A percentile compares a stretch with the other conserved stretches of the same genome.
Evolutionary conservation across 345 rosid species (phyloP).

Genomic region (Brassica incana): DNA sequence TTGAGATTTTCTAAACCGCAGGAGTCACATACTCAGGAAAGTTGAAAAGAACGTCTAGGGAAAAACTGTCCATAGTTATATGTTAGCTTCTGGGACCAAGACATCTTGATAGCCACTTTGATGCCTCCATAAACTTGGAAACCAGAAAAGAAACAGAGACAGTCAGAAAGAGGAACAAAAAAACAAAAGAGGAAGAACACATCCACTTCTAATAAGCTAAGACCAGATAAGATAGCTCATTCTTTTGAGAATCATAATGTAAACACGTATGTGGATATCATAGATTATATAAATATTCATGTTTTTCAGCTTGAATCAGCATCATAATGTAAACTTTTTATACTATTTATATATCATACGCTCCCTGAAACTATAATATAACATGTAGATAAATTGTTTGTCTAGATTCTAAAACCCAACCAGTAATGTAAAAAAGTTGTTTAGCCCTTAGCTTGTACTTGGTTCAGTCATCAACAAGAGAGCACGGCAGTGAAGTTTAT

Average conservation of each 20-base stretch:
- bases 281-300: background rate
- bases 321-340: no score
- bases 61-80: constrained; percentile 58
- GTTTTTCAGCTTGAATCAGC: background rate
- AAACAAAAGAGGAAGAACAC: no score
- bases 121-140: constrained; percentile 85
- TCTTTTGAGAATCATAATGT: no score
- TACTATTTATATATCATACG: no score
- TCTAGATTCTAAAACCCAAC: background rate
- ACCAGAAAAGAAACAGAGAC: background rate
- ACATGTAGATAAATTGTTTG: background rate
- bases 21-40: constrained; percentile 85
- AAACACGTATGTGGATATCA: background rate
- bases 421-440: background rate
- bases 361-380: no score
- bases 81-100: constrained; percentile 75
- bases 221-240: no score
- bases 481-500: no score
- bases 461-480: background rate
- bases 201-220: no score
- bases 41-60: constrained; percentile 53
- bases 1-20: constrained; percentile 68
- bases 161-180: background rate
- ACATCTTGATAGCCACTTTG: constrained; percentile 58
- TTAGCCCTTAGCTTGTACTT: background rate